A percentile compares a stretch with the other conserved stretches of the same genome.
phyloP scores from a whole-genome alignment of 306 rosid genomes.

The Vigna hirtella region DNA sequence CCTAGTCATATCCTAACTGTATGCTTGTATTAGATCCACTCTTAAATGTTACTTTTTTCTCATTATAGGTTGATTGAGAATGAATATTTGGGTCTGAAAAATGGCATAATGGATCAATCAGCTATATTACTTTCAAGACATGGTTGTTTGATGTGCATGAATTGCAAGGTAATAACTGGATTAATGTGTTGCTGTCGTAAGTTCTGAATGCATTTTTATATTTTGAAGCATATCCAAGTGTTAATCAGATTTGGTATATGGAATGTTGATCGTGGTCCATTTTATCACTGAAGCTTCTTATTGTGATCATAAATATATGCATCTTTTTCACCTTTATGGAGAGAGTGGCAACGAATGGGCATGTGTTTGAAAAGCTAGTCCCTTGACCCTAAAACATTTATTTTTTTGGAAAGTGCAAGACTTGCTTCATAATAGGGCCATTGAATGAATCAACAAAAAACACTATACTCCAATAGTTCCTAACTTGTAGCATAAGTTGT shows the following conservation, averaged over 20 bases:
- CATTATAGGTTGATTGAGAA: slow-evolving; percentile 85
- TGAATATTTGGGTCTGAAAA: slow-evolving; percentile 90
- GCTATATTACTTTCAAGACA: slow-evolving; percentile 88
- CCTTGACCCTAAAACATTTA: neutral
- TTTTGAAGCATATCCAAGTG: slow-evolving; percentile 14
- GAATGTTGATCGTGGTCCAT: slow-evolving; percentile 33
- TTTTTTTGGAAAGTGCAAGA: neutral
- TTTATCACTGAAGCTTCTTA: slow-evolving; percentile 35
- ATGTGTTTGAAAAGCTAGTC: slow-evolving; percentile 8
- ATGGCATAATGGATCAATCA: slow-evolving; percentile 98
- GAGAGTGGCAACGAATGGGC: neutral
- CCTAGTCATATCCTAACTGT: slow-evolving; percentile 25
- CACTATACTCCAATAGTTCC: neutral
- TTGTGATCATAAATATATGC: neutral
- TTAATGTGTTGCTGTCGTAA: slow-evolving; percentile 16
- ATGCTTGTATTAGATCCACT: slow-evolving; percentile 29
- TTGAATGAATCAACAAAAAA: slow-evolving; percentile 7
- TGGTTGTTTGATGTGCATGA: slow-evolving; percentile 91
- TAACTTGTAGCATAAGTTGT: slow-evolving; percentile 4
- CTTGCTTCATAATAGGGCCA: slow-evolving; percentile 8
- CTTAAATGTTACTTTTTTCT: slow-evolving; percentile 34
- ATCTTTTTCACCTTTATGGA: slow-evolving; percentile 22
- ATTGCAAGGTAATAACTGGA: slow-evolving; percentile 84
- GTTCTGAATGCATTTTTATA: slow-evolving; percentile 15
- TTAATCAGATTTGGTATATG: slow-evolving; percentile 29